Percentiles rank a stretch among this genome's conserved stretches.
Evolutionary conservation across 2,329 filamentous ascomycete genomes (phyloP).

Genomic region (Sporothrix pseudoabietina): DNA sequence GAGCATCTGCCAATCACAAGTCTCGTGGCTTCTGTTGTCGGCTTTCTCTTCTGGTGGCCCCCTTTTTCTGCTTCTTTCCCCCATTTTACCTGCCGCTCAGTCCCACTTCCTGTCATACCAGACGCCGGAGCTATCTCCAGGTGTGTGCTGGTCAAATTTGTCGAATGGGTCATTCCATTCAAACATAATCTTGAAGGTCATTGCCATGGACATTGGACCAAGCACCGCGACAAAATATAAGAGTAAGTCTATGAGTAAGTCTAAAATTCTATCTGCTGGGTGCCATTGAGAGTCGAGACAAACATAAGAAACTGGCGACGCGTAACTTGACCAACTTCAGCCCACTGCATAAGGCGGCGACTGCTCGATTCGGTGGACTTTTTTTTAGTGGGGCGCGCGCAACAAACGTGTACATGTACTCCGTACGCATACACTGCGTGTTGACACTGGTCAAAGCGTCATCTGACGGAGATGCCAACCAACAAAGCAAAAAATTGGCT

Average conservation of each 20-base stretch:
- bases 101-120: slow-evolving; percentile 10
- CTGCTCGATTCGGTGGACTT: not conserved
- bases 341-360: not conserved
- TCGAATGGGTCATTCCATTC: not conserved
- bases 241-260: not conserved
- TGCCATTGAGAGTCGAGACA: not conserved
- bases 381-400: no score
- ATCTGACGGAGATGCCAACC: no score
- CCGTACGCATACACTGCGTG: no score
- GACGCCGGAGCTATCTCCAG: not conserved
- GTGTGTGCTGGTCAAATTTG: not conserved
- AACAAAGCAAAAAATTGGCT: no score
- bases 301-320: not conserved
- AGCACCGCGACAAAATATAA: not conserved
- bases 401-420: no score
- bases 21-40: not conserved
- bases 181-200: not conserved
- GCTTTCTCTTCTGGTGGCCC: not conserved
- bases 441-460: no score
- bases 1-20: not conserved
- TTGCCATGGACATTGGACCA: not conserved
- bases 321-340: not conserved
- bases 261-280: not conserved
- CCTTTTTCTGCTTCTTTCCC: not conserved
- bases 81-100: slow-evolving; percentile 8